Evolutionary conservation across 73 alveolate genomes (phyloP).

Genomic region (Paraurostyla sp.): DNA sequence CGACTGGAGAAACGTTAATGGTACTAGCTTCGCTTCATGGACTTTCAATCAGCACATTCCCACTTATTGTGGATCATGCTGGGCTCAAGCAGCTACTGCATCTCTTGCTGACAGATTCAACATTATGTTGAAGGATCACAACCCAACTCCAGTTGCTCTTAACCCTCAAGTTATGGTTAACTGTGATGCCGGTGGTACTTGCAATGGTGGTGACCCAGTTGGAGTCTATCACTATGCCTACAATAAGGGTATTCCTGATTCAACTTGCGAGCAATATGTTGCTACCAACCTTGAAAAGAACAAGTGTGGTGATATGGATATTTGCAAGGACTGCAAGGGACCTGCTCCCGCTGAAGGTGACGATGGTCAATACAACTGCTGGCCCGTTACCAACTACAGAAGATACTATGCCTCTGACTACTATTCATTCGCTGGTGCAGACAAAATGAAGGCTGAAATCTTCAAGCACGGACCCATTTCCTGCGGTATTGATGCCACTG

Average conservation of each 20-base stretch:
- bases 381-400: slow-evolving; percentile 69
- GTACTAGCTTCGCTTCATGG: slow-evolving; percentile 85
- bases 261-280: slow-evolving; percentile 76
- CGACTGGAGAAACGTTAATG: slow-evolving; percentile 86
- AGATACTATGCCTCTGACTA: slow-evolving; percentile 76
- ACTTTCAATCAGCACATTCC: slow-evolving; percentile 88
- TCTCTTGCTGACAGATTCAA: slow-evolving; percentile 93
- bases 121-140: slow-evolving; percentile 69
- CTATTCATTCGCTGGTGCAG: slow-evolving; percentile 77
- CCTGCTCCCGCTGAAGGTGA: slow-evolving; percentile 72
- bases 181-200: slow-evolving; percentile 81
- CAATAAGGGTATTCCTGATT: slow-evolving; percentile 77
- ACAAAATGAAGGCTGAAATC: slow-evolving; percentile 84
- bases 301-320: slow-evolving; percentile 67
- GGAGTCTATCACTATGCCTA: slow-evolving; percentile 73
- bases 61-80: slow-evolving; percentile 78
- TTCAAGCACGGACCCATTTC: slow-evolving; percentile 85
- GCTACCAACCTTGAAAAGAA: slow-evolving; percentile 72
- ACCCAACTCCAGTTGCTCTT: slow-evolving; percentile 73
- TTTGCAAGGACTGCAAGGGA: slow-evolving; percentile 78
- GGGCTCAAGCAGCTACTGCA: slow-evolving; percentile 91
- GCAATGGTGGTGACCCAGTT: slow-evolving; percentile 86
- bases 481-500: slow-evolving; percentile 82
- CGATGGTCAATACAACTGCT: slow-evolving; percentile 70
- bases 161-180: slow-evolving; percentile 75